Evolutionary conservation across 306 rosid species (phyloP).

Genomic region (barrel medic (Medicago truncatula)): DNA sequence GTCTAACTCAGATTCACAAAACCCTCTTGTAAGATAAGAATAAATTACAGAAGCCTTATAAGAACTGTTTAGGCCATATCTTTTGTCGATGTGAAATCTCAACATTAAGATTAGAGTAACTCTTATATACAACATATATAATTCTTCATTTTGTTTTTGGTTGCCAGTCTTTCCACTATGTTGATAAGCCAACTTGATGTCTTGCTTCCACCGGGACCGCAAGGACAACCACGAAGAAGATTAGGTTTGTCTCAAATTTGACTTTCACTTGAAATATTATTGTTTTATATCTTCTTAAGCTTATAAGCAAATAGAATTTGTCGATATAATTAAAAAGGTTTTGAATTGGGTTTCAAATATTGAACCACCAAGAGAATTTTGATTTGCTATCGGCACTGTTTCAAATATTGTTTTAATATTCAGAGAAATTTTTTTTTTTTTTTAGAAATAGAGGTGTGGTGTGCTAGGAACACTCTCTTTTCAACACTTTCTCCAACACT

Average conservation of each 20-base stretch:
- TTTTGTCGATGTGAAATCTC: not conserved
- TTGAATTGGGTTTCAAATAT: too few relatives aligned
- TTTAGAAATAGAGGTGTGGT: too few relatives aligned
- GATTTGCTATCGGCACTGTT: too few relatives aligned
- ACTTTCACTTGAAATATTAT: conserved; percentile 25
- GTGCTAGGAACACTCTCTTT: too few relatives aligned
- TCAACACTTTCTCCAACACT: too few relatives aligned
- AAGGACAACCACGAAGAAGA: conserved; percentile 85
- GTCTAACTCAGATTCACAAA: not conserved
- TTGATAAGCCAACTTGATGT: conserved; percentile 76
- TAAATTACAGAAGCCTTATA: not conserved
- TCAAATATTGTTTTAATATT: too few relatives aligned
- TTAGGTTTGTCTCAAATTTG: conserved; percentile 64
- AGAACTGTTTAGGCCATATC: not conserved
- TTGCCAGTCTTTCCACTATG: conserved; percentile 68
- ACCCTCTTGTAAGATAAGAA: not conserved
- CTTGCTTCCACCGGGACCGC: conserved; percentile 75
- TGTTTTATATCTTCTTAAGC: conserved; percentile 10
- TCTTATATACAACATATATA: conserved; percentile 5
- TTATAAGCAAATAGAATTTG: conserved; percentile 13
- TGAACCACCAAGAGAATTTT: too few relatives aligned
- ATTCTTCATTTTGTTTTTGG: conserved; percentile 43
- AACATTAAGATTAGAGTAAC: conserved; percentile 14
- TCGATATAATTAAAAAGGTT: not conserved
- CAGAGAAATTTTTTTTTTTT: too few relatives aligned